Base-by-base conservation (phyloP, 2,329 filamentous ascomycete genomes). In the Westerdykella sp. region DNA sequence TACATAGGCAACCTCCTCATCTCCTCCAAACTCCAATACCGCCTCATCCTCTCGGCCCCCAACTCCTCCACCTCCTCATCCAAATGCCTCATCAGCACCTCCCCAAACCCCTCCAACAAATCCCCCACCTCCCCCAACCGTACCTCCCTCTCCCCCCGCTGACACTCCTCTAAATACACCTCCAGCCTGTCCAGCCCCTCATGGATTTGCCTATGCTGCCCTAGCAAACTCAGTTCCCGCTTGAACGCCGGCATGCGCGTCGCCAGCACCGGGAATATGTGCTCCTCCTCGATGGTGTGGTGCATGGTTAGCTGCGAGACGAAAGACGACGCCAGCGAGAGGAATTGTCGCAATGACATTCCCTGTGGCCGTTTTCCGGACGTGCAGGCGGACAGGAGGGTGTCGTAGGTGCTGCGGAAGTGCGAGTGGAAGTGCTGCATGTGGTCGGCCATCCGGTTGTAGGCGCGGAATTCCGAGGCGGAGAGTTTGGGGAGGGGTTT, bases 11-110 rank as follows among this genome's bases (percentile, higher is more conserved):
- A 75, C 40, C 70, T 68, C 63, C 68, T 72, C 66, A 95, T 82
- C 73, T 95, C 89, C 37, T 86, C 80, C 47, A 81, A 54, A 0
- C 74, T 84, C 86, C 87, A 95, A 66, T 85, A 89, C 66, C 74
- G 80, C 54, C 87, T 76, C 89, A 95, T 95, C 63, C 91, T 94
- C 65, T 93, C 85, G 36, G 88, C 88, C 2, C 83, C 79, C 25
- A 95, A 66, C 52, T 85, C 78, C 65, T 74, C 71, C 6, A 95
- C 88, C 73, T 95, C 89, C 55, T 90, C 83, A 56, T 93, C 86
- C 47, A 95, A 69, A 73, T 95, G 89, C 58, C 71, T 72, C 85
- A 87, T 91, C 39, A 95, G 65, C 49, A 95, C 85, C 9, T 73
- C 72, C 10, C 85, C 85, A 79, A 90, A 95, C 4, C 66, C 66